Conservation (phyloP, 306 rosid species). For the Canavalia gladiata region DNA sequence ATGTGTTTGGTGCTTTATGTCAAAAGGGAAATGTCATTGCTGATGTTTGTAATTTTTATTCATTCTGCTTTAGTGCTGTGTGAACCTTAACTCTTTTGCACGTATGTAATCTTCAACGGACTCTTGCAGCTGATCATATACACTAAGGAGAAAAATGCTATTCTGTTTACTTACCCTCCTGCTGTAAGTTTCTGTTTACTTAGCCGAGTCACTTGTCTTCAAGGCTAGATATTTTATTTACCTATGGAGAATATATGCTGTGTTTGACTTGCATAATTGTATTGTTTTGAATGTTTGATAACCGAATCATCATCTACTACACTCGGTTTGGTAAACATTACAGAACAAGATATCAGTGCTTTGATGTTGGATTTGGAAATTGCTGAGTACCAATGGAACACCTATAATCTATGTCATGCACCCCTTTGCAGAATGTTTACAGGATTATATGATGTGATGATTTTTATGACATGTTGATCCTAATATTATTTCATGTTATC, state of each 20-base stretch:
- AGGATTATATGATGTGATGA: constrained; percentile 10
- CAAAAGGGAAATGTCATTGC: constrained; percentile 3
- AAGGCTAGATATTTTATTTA: constrained; percentile 6
- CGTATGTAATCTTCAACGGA: constrained; percentile 81
- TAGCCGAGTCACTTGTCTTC: constrained; percentile 1
- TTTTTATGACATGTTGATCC: constrained; percentile 17
- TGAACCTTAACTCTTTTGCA: constrained; percentile 75
- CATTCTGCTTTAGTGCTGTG: constrained; percentile 33
- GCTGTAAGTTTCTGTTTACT: constrained; percentile 61
- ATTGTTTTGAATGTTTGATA: constrained; percentile 11
- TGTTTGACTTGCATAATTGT: constrained; percentile 19
- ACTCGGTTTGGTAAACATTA: neutral
- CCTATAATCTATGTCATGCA: neutral
- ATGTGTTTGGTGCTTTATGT: constrained; percentile 17
- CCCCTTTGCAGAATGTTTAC: constrained; percentile 8
- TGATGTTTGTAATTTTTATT: constrained; percentile 31
- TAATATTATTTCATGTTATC: neutral
- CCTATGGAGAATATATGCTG: constrained; percentile 16
- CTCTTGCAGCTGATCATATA: constrained; percentile 85
- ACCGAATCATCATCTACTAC: neutral
- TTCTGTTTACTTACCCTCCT: constrained; percentile 89
- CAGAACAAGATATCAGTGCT: neutral
- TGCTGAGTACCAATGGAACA: constrained; percentile 31
- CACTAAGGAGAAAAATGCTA: constrained; percentile 92
- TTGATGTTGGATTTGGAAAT: constrained; percentile 34